A percentile compares a stretch with the other conserved stretches of the same genome.
Conservation (phyloP, 805 yeast species). For the Candida incommunis region DNA sequence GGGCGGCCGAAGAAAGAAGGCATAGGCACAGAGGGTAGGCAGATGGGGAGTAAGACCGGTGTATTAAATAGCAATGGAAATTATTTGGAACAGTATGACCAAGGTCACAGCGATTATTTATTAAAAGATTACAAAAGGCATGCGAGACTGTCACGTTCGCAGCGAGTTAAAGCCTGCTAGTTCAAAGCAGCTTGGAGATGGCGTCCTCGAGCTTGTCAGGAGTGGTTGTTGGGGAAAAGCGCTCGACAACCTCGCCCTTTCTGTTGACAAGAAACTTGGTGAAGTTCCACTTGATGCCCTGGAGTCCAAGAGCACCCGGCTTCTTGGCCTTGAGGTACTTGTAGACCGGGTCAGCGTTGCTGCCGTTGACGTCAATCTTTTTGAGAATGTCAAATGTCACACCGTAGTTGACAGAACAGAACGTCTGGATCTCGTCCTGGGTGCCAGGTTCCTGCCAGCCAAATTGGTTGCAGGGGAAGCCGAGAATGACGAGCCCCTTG, state of each 20-base stretch:
- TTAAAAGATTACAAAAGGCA: too few relatives aligned
- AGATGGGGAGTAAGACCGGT: constrained; percentile 9
- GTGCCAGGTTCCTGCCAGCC: constrained; percentile 65
- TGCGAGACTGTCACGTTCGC: too few relatives aligned
- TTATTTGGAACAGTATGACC: too few relatives aligned
- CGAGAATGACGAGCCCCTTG: constrained; percentile 53
- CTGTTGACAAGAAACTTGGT: constrained; percentile 54
- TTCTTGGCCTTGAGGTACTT: constrained; percentile 52
- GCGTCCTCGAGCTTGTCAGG: constrained; percentile 48
- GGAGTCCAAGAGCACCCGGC: constrained; percentile 40
- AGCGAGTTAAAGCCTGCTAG: too few relatives aligned
- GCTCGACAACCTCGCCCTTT: constrained; percentile 41
- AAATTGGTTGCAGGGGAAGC: constrained; percentile 89
- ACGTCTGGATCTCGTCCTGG: constrained; percentile 52
- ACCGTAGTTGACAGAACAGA: constrained; percentile 73
- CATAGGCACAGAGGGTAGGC: neutral
- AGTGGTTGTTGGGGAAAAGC: constrained; percentile 54
- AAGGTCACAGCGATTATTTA: too few relatives aligned
- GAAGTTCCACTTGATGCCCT: constrained; percentile 66
- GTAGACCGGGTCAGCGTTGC: constrained; percentile 66
- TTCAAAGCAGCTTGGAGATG: constrained; percentile 49
- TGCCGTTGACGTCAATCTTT: constrained; percentile 85
- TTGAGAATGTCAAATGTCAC: constrained; percentile 81
- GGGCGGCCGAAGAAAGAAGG: neutral
- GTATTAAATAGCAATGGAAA: too few relatives aligned